These are phyloP conservation scores for Boletus vermiculosoides DNA, from an alignment of 768 basidiomycete genomes.

Conservation along the genomic window DNA sequence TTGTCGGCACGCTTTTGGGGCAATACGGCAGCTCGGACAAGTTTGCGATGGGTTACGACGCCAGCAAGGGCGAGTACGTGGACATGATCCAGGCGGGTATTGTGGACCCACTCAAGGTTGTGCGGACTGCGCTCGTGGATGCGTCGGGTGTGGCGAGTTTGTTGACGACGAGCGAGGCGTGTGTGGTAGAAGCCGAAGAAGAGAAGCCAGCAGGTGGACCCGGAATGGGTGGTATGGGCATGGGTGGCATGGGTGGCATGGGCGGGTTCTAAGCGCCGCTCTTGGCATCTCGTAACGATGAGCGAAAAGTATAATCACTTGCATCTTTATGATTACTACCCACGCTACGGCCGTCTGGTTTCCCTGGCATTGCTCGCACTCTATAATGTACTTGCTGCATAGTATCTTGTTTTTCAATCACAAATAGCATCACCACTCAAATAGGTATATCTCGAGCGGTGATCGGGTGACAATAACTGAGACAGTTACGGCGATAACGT, in stretches of 20 bases:
- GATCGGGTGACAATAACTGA: neutral
- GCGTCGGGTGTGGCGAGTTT: slow-evolving; percentile 91
- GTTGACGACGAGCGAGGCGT: slow-evolving; percentile 90
- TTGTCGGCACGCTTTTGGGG: slow-evolving; percentile 80
- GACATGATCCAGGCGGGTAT: slow-evolving; percentile 96
- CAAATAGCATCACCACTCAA: neutral
- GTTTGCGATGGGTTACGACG: slow-evolving; percentile 88
- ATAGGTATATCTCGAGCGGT: no score
- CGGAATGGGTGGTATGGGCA: slow-evolving; percentile 63
- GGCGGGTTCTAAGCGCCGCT: slow-evolving; percentile 41
- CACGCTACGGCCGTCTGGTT: neutral
- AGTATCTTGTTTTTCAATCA: neutral
- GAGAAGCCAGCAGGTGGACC: slow-evolving; percentile 56
- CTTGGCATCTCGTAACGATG: neutral
- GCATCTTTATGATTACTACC: slow-evolving; percentile 5
- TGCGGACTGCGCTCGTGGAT: slow-evolving; percentile 88
- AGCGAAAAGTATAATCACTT: slow-evolving; percentile 8
- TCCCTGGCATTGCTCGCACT: neutral
- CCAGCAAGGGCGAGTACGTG: slow-evolving; percentile 85
- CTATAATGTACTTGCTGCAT: neutral
- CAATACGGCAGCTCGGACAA: slow-evolving; percentile 71
- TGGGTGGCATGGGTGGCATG: slow-evolving; percentile 44
- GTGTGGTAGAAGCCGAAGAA: slow-evolving; percentile 90
- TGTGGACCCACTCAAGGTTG: slow-evolving; percentile 95
- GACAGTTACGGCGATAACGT: no score